Percentiles rank a stretch among this genome's conserved stretches.
phyloP scores from a whole-genome alignment of 441 rosid species.

The Rhodomyrtus psidioides region DNA sequence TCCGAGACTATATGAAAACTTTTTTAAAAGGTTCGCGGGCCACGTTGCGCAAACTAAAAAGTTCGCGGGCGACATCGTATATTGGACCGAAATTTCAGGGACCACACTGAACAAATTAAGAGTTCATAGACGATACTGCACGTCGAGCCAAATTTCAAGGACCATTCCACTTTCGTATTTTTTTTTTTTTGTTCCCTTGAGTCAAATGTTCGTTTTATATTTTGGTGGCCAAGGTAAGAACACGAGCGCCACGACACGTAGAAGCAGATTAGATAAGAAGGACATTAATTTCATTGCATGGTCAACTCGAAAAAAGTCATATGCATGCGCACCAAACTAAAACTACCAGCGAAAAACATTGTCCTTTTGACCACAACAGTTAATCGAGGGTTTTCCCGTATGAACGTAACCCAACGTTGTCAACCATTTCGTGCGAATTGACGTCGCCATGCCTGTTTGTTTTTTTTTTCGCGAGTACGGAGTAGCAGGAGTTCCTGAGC shows the following conservation, averaged over 20 bases:
- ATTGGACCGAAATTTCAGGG: background rate
- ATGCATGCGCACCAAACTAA: background rate
- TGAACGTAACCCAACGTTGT: background rate
- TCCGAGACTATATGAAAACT: background rate
- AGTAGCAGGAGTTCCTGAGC: background rate
- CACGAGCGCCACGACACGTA: background rate
- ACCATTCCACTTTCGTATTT: background rate
- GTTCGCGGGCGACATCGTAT: background rate
- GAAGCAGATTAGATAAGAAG: background rate
- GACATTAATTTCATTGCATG: background rate
- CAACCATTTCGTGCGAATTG: background rate
- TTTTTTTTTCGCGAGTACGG: background rate
- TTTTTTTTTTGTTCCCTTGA: too few relatives aligned
- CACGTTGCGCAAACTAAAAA: too few relatives aligned
- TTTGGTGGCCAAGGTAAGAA: background rate
- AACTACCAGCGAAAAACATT: background rate
- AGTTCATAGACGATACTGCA: fast-evolving
- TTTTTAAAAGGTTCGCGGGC: too few relatives aligned
- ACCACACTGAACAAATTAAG: background rate
- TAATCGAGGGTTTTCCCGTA: background rate
- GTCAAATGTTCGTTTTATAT: background rate
- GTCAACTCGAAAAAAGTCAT: background rate
- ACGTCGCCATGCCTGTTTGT: background rate
- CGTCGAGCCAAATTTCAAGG: fast-evolving
- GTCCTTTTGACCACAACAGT: background rate